These are phyloP conservation scores for Wallacemonas collosoma DNA, from an alignment of 208 protist genomes.

Conservation along the genomic window DNA sequence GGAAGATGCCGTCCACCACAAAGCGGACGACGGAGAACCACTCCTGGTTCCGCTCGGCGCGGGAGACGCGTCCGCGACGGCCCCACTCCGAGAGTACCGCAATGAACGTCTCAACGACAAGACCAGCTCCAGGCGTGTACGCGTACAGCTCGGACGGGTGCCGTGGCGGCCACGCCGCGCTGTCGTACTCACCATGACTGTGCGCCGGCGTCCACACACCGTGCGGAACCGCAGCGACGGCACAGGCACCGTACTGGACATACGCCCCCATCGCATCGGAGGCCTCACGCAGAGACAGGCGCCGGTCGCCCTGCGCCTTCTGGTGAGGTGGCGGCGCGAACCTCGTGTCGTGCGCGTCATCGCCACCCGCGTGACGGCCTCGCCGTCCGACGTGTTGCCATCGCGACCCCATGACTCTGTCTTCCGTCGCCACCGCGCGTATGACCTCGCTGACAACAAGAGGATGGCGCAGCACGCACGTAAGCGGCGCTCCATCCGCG, in stretches of 20 bases:
- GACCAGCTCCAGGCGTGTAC: not conserved
- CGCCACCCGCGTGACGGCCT: too few species aligned
- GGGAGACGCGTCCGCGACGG: not conserved
- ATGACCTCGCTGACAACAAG: not conserved
- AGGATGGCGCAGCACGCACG: not conserved
- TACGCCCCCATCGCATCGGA: not conserved
- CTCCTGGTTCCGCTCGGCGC: not conserved
- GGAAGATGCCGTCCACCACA: conserved; percentile 12
- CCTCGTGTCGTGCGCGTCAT: too few species aligned
- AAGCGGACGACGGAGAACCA: conserved; percentile 17
- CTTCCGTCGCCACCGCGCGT: not conserved
- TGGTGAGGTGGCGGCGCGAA: not conserved
- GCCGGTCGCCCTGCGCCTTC: not conserved
- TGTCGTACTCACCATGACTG: too few species aligned
- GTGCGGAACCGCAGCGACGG: not conserved
- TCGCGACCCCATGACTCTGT: not conserved
- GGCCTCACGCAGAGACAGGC: not conserved
- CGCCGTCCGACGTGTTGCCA: not conserved
- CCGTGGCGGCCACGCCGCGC: not conserved
- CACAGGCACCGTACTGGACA: not conserved
- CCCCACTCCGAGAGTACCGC: conserved; percentile 14
- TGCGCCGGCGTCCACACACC: not conserved
- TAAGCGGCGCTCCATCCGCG: not conserved
- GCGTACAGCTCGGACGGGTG: not conserved
- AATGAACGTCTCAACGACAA: not conserved